These are phyloP conservation scores for Trypanosoma platydactyli DNA, from an alignment of 208 protist species.

Conservation along the genomic window DNA sequence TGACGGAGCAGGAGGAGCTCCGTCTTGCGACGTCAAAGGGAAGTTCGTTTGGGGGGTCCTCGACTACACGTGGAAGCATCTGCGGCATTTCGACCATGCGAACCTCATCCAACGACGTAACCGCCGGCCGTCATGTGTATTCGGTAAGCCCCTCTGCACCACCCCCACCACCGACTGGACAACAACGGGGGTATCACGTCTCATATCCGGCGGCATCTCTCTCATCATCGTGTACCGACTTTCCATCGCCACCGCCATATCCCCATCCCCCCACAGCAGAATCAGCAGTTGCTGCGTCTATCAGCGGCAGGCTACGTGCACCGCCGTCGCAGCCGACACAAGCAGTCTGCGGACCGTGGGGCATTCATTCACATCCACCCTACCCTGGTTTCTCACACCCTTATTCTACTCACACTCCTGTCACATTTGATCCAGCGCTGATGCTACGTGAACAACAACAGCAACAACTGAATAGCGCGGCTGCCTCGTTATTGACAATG, in stretches of 20 bases:
- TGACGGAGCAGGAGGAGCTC: conserved; percentile 9
- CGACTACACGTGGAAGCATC: neutral
- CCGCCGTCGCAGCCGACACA: conserved; percentile 17
- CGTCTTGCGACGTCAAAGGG: neutral
- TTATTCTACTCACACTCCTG: neutral
- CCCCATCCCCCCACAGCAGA: conserved; percentile 13
- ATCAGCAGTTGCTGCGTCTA: conserved; percentile 29
- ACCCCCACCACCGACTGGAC: neutral
- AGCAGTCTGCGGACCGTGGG: conserved; percentile 17
- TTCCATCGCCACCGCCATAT: conserved; percentile 9
- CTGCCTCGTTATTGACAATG: neutral
- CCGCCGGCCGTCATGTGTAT: neutral
- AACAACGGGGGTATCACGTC: neutral
- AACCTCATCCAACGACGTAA: neutral
- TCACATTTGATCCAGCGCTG: conserved; percentile 3
- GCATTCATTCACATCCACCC: neutral
- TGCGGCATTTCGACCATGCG: neutral
- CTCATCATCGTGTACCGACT: neutral
- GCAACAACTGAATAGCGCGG: conserved; percentile 7
- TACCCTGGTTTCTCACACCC: conserved; percentile 3
- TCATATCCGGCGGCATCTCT: conserved; percentile 1
- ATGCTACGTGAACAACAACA: conserved; percentile 8
- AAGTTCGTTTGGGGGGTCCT: neutral
- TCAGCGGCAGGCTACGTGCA: neutral
- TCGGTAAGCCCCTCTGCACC: too few species aligned